Conservation (phyloP, 495 filamentous ascomycete species). For the Bombardia bombarda region DNA sequence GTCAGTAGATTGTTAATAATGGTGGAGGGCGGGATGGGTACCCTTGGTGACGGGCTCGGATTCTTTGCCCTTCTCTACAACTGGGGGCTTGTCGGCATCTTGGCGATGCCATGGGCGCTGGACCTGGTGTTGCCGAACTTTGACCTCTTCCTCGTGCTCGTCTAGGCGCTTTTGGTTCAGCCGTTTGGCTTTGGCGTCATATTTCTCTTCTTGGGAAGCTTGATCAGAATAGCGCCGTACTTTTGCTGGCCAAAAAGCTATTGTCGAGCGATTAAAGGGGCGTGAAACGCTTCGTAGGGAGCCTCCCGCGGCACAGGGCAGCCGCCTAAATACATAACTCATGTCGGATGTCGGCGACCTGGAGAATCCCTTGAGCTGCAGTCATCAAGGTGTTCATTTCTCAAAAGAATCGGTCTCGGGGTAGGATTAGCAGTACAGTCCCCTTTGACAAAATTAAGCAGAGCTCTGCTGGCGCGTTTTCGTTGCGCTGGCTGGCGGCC, state of each 20-base stretch:
- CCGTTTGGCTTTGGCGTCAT: conserved; percentile 25
- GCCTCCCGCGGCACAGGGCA: neutral
- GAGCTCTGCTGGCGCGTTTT: neutral
- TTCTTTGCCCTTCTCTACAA: conserved; percentile 29
- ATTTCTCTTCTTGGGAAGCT: conserved; percentile 2
- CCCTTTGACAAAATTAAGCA: too few relatives aligned
- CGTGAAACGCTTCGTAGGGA: neutral
- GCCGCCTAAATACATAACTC: neutral
- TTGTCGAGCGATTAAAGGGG: neutral
- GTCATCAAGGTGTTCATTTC: too few relatives aligned
- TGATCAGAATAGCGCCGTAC: neutral
- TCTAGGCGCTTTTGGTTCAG: conserved; percentile 30
- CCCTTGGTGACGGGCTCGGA: conserved; percentile 55
- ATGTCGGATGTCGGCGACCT: neutral
- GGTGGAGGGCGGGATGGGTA: too few relatives aligned
- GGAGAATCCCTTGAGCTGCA: too few relatives aligned
- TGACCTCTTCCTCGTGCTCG: conserved; percentile 30
- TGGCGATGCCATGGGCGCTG: conserved; percentile 63
- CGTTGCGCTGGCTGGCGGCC: neutral
- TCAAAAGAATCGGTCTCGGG: too few relatives aligned
- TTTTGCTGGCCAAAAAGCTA: neutral
- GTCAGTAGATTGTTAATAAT: neutral
- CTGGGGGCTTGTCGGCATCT: conserved; percentile 50
- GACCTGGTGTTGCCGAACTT: conserved; percentile 23
- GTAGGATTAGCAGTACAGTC: too few relatives aligned